Evolutionary conservation across 768 basidiomycete genomes (phyloP).

Genomic region (Hemileccinum rubropunctum): DNA sequence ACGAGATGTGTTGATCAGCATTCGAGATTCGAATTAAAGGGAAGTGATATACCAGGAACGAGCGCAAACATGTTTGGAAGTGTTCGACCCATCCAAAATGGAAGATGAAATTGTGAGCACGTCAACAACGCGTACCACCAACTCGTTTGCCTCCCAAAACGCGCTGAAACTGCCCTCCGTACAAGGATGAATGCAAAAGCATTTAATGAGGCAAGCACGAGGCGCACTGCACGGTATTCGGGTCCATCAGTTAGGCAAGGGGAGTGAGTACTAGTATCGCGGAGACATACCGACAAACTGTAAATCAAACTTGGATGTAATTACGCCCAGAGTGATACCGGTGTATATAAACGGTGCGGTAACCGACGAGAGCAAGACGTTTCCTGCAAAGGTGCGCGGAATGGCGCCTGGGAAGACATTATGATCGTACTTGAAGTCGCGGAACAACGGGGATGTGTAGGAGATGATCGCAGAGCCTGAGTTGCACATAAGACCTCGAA

Average conservation of each 20-base stretch:
- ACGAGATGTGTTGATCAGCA: background rate
- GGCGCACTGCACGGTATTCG: conserved; percentile 52
- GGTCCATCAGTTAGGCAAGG: background rate
- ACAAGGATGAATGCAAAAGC: conserved; percentile 61
- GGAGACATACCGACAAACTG: conserved; percentile 62
- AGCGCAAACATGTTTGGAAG: conserved; percentile 94
- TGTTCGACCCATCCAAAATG: conserved; percentile 92
- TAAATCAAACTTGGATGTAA: conserved; percentile 59
- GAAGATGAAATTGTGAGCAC: conserved; percentile 84
- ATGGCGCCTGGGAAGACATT: conserved; percentile 84
- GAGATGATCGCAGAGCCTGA: conserved; percentile 3
- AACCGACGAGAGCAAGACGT: conserved; percentile 62
- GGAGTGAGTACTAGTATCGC: background rate
- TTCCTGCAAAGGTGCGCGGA: conserved; percentile 84
- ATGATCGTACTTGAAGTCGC: conserved; percentile 75
- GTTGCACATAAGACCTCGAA: conserved; percentile 1
- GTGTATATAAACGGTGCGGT: conserved; percentile 47
- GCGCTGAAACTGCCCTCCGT: conserved; percentile 54
- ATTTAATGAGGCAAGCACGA: conserved; percentile 67
- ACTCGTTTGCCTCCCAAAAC: conserved; percentile 61
- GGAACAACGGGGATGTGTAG: background rate
- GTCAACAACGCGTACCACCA: conserved; percentile 66
- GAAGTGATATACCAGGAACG: conserved; percentile 56
- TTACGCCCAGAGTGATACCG: conserved; percentile 39
- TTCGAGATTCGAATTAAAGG: background rate